Base-by-base conservation (phyloP, 495 filamentous ascomycete species). In the Thozetella sp. region DNA sequence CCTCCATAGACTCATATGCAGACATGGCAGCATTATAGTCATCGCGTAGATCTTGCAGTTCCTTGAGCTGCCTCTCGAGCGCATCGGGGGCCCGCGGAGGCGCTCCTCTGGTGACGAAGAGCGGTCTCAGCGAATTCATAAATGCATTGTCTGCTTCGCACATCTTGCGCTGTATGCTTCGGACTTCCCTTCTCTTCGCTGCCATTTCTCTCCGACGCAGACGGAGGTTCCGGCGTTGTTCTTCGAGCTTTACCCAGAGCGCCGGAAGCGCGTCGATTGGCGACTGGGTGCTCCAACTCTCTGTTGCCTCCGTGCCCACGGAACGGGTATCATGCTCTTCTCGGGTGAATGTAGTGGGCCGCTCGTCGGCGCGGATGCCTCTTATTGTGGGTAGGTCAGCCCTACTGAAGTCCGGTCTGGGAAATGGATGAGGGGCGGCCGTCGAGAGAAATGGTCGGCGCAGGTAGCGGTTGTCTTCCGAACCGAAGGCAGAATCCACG, bases 71-170 rank as follows among this genome's bases (percentile, higher is more conserved):
- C 23, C 59, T 45, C 2, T 22, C 26, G n/a, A 71, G 24, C 3
- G 50, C 2, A 1, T 64, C 60, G 13, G 53, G 17, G 0, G 63
- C 20, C 15, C 63, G 13, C 1, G 53, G 15, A n/a, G 56, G 55
- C 48, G 57, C 51, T 13, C 53, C 22, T 20, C 25, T 46, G 25
- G 55, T 56, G 10, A 63, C 48, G 17, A 72, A 45, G 9, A 63
- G 61, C 0, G 66, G 63, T 46, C 66, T 50, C 13, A 74, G 24
- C 2, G 63, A 25, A 20, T 67, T 54, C 68, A 75, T 69, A 17
- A 71, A 67, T 0, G 51, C 60, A 37, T 72, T 70, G 54, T 75
- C 70, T 13, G 59, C 48, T 12, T 48, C 43, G 50, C 63, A 63
- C 43, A 59, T 71, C 20, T 40, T 17, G 13, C 40, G 59, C 1